Evolutionary conservation across 495 filamentous ascomycete genomes (phyloP), one percentile per base, ranked within the genome.

Genomic region (Melanomma pulvis-pyrius): DNA sequence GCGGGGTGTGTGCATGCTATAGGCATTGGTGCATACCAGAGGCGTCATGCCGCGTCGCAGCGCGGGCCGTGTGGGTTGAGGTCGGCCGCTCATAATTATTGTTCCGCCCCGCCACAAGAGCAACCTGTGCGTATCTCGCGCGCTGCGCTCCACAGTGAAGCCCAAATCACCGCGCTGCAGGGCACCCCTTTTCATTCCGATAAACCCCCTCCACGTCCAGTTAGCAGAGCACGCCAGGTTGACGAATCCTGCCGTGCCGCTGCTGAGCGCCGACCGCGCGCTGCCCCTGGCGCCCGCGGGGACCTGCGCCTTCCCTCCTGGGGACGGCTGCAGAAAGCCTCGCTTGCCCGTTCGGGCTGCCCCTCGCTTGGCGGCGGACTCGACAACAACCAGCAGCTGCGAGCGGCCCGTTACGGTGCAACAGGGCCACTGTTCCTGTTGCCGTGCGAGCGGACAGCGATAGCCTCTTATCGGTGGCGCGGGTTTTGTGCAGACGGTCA

Each of bases 1-100:
- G 34, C 9, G 29, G 51, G n/a, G 61, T 2, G 53, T 34, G 25
- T 39, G 19, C 8, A 65, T 58, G 53, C 44, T 48, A 50, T 49
- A 63, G 17, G 61, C 21, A 19, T 5, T 41, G 46, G 5, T n/a
- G 2, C 25, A 21, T 21, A 32, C 15, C 30, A 58, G 26, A 5
- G 34, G 21, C 19, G 55, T 24, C 48, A 24, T 12, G 21, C 48
- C 9, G 39, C 9, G 39, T 15, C 39, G 17, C 3, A 15, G 2
- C 8, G 39, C 2, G 13, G 8, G 39, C 8, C 3, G 9, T 6
- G 39, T 44, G 39, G 39, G 39, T 44, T 44, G 39, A 15, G 5
- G 39, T 44, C 39, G 39, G 39, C 17, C 39, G 39, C 39, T 44
- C n/a, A n/a, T n/a, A n/a, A n/a, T n/a, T 12, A n/a, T 11, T 44